Conservation (phyloP, 139 green algal species). For the Picochlorum sp. region DNA sequence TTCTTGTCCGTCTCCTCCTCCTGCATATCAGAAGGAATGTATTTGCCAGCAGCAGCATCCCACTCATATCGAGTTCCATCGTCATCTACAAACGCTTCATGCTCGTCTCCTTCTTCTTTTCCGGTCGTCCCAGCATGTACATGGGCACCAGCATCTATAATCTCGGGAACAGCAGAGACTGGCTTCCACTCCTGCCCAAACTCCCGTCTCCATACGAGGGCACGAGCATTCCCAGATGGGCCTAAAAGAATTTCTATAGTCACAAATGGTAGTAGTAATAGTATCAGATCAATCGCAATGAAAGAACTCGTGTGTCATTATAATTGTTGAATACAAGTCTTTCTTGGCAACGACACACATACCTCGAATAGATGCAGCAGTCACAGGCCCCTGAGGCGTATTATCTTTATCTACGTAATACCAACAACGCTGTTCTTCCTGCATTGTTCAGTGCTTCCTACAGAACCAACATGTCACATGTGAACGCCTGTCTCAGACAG, state of each 20-base stretch:
- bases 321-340: too few species aligned
- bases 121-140: slow-evolving; percentile 18
- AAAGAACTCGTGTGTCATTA: not conserved
- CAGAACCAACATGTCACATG: too few species aligned
- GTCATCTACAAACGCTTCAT: slow-evolving; percentile 86
- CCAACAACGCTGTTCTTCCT: slow-evolving; percentile 1
- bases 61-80: slow-evolving; percentile 89
- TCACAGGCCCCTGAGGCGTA: slow-evolving; percentile 23
- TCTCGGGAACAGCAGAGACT: slow-evolving; percentile 19
- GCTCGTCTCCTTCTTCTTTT: slow-evolving; percentile 51
- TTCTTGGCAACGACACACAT: not conserved
- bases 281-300: not conserved
- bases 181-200: slow-evolving; percentile 36
- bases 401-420: slow-evolving; percentile 21
- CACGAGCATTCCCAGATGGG: slow-evolving; percentile 16
- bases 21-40: slow-evolving; percentile 43
- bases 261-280: too few species aligned
- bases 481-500: too few species aligned
- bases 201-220: slow-evolving; percentile 20
- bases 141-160: slow-evolving; percentile 21
- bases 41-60: slow-evolving; percentile 63
- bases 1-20: slow-evolving; percentile 5
- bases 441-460: too few species aligned
- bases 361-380: slow-evolving; percentile 21
- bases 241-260: not conserved